Evolutionary conservation across 331 rosid genomes (phyloP).

Genomic region (Quercus phellos): DNA sequence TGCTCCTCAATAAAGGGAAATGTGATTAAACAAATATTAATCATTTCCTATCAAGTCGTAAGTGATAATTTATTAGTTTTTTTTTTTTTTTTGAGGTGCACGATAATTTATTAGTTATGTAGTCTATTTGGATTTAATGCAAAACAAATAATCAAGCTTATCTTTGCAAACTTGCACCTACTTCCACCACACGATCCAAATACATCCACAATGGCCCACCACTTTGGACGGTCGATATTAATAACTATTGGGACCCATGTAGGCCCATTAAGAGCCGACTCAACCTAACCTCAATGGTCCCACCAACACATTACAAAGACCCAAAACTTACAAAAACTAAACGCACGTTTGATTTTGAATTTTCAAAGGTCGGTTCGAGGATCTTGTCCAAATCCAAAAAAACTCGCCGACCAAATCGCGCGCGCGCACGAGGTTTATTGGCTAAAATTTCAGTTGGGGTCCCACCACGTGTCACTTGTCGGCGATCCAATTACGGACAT

Average conservation of each 20-base stretch:
- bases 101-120: too few relatives aligned
- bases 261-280: slow-evolving; percentile 1
- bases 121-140: too few relatives aligned
- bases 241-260: not conserved
- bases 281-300: slow-evolving; percentile 1
- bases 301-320: not conserved
- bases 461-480: slow-evolving; percentile 8
- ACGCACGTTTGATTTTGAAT: not conserved
- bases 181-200: too few relatives aligned
- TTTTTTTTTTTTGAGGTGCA: too few relatives aligned
- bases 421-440: not conserved
- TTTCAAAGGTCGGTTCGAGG: slow-evolving; percentile 21
- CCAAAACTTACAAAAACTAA: not conserved
- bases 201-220: not conserved
- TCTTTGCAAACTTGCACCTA: too few relatives aligned
- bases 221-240: too few relatives aligned
- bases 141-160: too few relatives aligned
- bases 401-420: not conserved
- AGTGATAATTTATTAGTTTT: too few relatives aligned
- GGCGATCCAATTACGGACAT: slow-evolving; percentile 16
- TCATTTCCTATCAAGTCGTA: too few relatives aligned
- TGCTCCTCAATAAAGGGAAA: too few relatives aligned
- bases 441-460: not conserved
- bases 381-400: not conserved
- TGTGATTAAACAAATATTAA: too few relatives aligned